Evolutionary conservation across 768 basidiomycete species (phyloP), one percentile per base, ranked within the genome.

Genomic region (Trametes maxima): DNA sequence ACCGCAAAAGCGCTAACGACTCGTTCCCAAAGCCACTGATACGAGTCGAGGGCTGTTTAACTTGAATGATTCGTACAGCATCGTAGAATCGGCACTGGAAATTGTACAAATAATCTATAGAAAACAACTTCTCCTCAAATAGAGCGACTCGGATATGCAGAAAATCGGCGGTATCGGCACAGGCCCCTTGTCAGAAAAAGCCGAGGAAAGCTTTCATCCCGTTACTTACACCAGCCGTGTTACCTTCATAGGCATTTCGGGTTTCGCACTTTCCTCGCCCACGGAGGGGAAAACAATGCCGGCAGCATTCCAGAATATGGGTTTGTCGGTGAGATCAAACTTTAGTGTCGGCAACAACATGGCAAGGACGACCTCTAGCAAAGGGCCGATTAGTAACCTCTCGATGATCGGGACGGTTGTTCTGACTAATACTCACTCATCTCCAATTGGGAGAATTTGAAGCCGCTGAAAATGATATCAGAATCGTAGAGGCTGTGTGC

Each of bases 341-440:
- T 46, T 46, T 3, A 46, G 12, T 13, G 45, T 14, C 19, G 21
- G 45, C 21, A 46, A 13, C 12, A 46, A 22, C 45, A 21, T 21
- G 19, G 45, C 19, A 24, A 46, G 45, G 6, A 46, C 45, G 45
- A 46, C 21, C 45, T 46, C 45, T 46, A 33, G 28, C 28, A 8
- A 33, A 33, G 8, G 28, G 3, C 28, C 4, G 8, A 8, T 33
- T 11, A 42, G 3, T 42, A n/a, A 42, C 40, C 12, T 42, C 4
- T n/a, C 2, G 4, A 14, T 13, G 14, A 13, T 42, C 13, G 4
- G n/a, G n/a, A n/a, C n/a, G n/a, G n/a, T n/a, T n/a, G 14, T 42
- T 3, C 40, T 13, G 0, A 88, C 69, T 0, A 79, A 82, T 70
- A 67, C 65, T 21, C 37, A 67, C 65, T 67, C 65, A 62, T 67